Evolutionary conservation across 2,329 filamentous ascomycete species (phyloP).

Genomic region (Cladosporium sp.): DNA sequence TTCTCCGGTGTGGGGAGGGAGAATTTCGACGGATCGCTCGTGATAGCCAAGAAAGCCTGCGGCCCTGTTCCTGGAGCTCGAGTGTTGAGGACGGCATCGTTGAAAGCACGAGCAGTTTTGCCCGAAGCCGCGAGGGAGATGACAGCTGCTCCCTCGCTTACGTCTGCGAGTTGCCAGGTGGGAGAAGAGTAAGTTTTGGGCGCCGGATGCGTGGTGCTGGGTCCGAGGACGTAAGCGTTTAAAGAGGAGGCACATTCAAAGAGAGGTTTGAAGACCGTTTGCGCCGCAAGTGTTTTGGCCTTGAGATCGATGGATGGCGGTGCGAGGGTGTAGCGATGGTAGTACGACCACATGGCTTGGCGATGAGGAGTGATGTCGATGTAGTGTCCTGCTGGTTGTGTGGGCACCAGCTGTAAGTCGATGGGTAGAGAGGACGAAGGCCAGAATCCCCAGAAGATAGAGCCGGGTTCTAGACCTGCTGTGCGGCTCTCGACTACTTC

Average conservation of each 20-base stretch:
- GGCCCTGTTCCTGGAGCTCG: slow-evolving; percentile 1
- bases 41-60: slow-evolving; percentile 16
- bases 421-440: slow-evolving; percentile 38
- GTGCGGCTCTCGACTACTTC: slow-evolving; percentile 41
- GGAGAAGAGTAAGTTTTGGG: neutral
- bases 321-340: slow-evolving; percentile 40
- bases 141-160: slow-evolving; percentile 5
- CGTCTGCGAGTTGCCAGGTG: slow-evolving; percentile 14
- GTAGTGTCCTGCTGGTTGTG: slow-evolving; percentile 30
- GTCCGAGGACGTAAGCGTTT: slow-evolving; percentile 14
- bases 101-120: slow-evolving; percentile 18
- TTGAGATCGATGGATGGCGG: neutral
- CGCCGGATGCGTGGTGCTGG: slow-evolving; percentile 14
- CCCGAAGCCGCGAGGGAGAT: slow-evolving; percentile 17
- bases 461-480: slow-evolving; percentile 30
- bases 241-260: slow-evolving; percentile 17
- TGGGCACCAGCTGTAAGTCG: slow-evolving; percentile 33
- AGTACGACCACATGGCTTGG: slow-evolving; percentile 38
- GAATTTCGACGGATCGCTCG: neutral
- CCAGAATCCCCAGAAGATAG: slow-evolving; percentile 42
- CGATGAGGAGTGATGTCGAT: slow-evolving; percentile 38
- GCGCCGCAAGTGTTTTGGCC: neutral
- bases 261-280: slow-evolving; percentile 14
- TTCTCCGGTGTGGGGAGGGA: neutral
- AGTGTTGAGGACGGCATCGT: slow-evolving; percentile 13